These are phyloP conservation scores for Sechiopsis laciniata DNA, from an alignment of 306 rosid species.

Conservation along the genomic window DNA sequence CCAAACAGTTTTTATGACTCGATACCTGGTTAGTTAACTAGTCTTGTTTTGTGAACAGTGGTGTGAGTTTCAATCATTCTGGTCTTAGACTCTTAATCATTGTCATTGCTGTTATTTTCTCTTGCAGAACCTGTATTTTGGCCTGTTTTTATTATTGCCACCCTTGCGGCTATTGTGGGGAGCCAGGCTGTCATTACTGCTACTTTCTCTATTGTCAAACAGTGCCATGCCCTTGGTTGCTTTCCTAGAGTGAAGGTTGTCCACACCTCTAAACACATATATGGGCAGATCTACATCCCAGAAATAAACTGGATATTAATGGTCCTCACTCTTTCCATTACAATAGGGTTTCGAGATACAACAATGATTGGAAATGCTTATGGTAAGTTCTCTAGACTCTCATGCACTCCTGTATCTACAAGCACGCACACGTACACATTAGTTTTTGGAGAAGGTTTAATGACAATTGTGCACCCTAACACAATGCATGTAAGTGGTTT, in stretches of 20 bases:
- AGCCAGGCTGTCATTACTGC: slow-evolving; percentile 90
- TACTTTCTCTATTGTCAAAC: slow-evolving; percentile 79
- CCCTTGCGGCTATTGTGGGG: slow-evolving; percentile 85
- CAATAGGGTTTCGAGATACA: slow-evolving; percentile 73
- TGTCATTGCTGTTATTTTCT: slow-evolving; percentile 20
- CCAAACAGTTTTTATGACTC: slow-evolving; percentile 56
- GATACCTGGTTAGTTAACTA: slow-evolving; percentile 57
- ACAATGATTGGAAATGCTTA: slow-evolving; percentile 80
- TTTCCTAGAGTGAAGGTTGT: slow-evolving; percentile 88
- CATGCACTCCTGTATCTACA: slow-evolving; percentile 2
- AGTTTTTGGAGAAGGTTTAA: background rate
- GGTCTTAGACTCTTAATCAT: slow-evolving; percentile 15
- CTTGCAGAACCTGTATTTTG: slow-evolving; percentile 63
- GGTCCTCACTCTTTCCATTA: slow-evolving; percentile 75
- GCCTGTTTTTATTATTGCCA: slow-evolving; percentile 75
- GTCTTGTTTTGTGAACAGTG: slow-evolving; percentile 16
- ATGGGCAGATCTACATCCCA: slow-evolving; percentile 82
- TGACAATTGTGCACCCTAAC: slow-evolving; percentile 12
- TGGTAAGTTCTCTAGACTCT: slow-evolving; percentile 40
- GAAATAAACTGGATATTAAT: slow-evolving; percentile 90
- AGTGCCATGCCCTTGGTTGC: slow-evolving; percentile 90
- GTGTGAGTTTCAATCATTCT: slow-evolving; percentile 12
- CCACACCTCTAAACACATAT: slow-evolving; percentile 74
- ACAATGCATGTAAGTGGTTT: background rate
- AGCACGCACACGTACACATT: background rate